phyloP scores from a whole-genome alignment of 371 early-diverging fungal genomes.

The Mucor saturninus region DNA sequence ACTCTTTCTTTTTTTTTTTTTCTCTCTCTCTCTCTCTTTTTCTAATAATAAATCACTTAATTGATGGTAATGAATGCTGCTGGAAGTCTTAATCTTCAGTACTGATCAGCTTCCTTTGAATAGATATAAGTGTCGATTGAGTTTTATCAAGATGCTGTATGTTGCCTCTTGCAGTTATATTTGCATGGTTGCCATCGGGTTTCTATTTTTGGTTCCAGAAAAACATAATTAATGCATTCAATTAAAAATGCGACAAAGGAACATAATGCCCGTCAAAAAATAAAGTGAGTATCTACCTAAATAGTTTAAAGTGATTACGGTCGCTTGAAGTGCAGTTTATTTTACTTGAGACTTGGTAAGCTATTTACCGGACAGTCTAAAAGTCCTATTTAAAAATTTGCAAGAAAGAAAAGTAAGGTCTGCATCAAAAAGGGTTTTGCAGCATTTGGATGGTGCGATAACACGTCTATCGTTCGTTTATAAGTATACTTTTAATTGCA shows the following conservation, averaged over 20 bases:
- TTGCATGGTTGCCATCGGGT: not conserved
- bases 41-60: not conserved
- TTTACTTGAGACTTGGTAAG: slow-evolving; percentile 12
- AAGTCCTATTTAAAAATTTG: not conserved
- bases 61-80: not conserved
- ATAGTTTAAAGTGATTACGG: slow-evolving; percentile 9
- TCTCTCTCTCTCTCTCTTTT: not conserved
- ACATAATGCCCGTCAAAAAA: not conserved
- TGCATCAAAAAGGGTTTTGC: too few species aligned
- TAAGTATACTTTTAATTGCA: too few species aligned
- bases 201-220: not conserved
- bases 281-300: not conserved
- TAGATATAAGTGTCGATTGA: not conserved
- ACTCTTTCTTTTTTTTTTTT: not conserved
- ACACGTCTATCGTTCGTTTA: too few species aligned
- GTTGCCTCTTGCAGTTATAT: not conserved
- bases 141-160: not conserved
- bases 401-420: not conserved
- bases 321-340: slow-evolving; percentile 8
- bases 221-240: not conserved
- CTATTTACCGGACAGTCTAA: slow-evolving; percentile 13
- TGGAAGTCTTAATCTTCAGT: not conserved
- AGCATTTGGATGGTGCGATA: too few species aligned
- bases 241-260: not conserved
- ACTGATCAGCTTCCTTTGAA: not conserved